A percentile compares a stretch with the other conserved stretches of the same genome.
phyloP scores from a whole-genome alignment of 345 rosid genomes.

The Bretschneidera sinensis region DNA sequence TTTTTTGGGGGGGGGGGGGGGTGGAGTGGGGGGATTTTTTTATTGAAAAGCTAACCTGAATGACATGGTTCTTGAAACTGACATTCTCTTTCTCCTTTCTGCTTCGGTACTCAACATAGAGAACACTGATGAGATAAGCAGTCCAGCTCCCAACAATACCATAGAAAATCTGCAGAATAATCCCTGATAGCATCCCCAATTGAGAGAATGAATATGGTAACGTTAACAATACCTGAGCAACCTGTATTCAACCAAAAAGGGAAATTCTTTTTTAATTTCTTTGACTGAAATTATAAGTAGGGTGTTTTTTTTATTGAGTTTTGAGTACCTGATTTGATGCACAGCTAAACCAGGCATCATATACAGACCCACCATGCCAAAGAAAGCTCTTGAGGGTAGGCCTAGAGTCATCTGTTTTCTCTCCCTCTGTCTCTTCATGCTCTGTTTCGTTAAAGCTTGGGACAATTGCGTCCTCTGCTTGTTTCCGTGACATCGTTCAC shows the following conservation, averaged over 20 bases:
- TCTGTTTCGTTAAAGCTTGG: not conserved
- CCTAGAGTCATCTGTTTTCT: conserved; percentile 21
- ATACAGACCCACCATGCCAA: conserved; percentile 87
- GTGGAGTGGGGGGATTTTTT: too few species aligned
- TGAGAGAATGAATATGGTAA: conserved; percentile 89
- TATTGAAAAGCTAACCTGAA: conserved; percentile 54
- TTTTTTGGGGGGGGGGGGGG: too few species aligned
- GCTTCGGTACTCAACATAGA: conserved; percentile 70
- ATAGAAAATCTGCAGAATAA: conserved; percentile 67
- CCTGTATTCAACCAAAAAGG: conserved; percentile 35
- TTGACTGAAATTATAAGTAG: not conserved
- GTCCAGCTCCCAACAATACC: conserved; percentile 88
- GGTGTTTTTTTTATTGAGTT: not conserved
- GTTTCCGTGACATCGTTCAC: conserved; percentile 36
- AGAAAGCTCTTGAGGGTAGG: conserved; percentile 48
- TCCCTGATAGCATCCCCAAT: conserved; percentile 84
- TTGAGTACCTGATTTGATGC: conserved; percentile 68
- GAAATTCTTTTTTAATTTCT: not conserved
- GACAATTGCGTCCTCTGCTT: conserved; percentile 33
- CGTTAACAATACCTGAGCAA: conserved; percentile 81
- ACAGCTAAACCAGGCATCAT: conserved; percentile 93
- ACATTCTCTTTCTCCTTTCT: conserved; percentile 76
- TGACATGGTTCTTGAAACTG: conserved; percentile 87
- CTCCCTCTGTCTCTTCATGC: conserved; percentile 28
- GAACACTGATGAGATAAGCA: conserved; percentile 79